A percentile compares a stretch with the other conserved stretches of the same genome.
Evolutionary conservation across 2,329 filamentous ascomycete genomes (phyloP).

Genomic region (Pyrenochaeta sp.): DNA sequence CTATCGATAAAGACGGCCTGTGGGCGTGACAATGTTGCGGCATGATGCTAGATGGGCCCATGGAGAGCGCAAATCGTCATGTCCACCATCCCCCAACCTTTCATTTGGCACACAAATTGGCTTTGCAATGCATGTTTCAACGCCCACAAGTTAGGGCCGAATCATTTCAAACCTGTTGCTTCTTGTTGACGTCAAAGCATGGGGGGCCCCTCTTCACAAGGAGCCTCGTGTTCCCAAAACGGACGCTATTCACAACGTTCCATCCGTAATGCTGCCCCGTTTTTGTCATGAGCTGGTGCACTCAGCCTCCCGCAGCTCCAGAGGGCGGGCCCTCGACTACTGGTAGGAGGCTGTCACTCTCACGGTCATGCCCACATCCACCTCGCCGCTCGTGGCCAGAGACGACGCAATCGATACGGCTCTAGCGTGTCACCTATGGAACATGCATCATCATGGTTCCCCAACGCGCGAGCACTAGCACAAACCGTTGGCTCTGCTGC

Average conservation of each 20-base stretch:
- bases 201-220: slow-evolving; percentile 7
- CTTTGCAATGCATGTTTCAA: slow-evolving; percentile 5
- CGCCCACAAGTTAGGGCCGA: slow-evolving; percentile 4
- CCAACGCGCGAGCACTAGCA: neutral
- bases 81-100: neutral
- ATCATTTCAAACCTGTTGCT: slow-evolving; percentile 3
- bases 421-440: slow-evolving; percentile 21
- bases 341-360: too few relatives aligned
- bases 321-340: neutral
- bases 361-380: too few relatives aligned
- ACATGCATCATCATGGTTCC: slow-evolving; percentile 24
- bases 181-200: slow-evolving; percentile 24
- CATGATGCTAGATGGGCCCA: too few relatives aligned
- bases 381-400: neutral
- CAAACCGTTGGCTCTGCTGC: too few relatives aligned
- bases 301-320: neutral
- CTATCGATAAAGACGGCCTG: neutral
- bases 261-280: neutral
- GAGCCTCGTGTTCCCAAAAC: slow-evolving; percentile 2
- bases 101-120: slow-evolving; percentile 8
- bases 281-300: neutral
- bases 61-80: slow-evolving; percentile 2
- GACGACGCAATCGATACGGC: slow-evolving; percentile 34
- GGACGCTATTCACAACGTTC: slow-evolving; percentile 5
- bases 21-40: neutral